Percentiles rank a stretch among this genome's conserved stretches.
These are phyloP conservation scores for Picea mariana DNA, from an alignment of 83 land plant genomes.

Conservation along the genomic window DNA sequence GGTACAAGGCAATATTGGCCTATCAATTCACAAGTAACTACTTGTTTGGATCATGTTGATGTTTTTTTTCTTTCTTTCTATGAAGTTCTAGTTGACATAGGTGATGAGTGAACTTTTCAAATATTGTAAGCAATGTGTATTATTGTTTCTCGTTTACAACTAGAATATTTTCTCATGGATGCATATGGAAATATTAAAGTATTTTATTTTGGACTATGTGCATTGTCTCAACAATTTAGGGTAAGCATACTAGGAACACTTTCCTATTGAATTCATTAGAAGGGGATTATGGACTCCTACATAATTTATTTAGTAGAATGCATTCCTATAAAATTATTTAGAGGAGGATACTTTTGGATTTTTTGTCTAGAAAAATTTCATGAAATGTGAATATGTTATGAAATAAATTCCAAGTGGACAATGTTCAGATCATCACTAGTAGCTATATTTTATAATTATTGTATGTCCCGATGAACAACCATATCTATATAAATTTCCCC, in stretches of 20 bases:
- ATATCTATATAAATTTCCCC: no score
- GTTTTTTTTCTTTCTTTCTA: not conserved
- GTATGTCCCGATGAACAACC: no score
- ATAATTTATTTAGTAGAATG: no score
- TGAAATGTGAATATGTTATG: no score
- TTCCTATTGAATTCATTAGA: not conserved
- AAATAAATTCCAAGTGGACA: no score
- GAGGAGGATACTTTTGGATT: no score
- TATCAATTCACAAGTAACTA: not conserved
- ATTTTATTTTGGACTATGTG: slow-evolving; percentile 83
- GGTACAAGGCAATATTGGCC: slow-evolving; percentile 26
- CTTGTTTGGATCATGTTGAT: not conserved
- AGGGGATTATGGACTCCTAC: no score
- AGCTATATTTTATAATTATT: no score
- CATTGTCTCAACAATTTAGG: slow-evolving; percentile 74
- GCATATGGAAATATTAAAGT: slow-evolving; percentile 67
- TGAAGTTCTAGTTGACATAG: not conserved
- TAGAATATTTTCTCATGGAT: slow-evolving; percentile 76
- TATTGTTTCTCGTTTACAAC: slow-evolving; percentile 38
- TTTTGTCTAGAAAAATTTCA: no score
- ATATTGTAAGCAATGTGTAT: not conserved
- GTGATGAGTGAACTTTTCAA: not conserved
- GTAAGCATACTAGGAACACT: slow-evolving; percentile 14
- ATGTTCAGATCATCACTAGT: no score
- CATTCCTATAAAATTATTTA: no score